These are phyloP conservation scores for Exophiala calicioides DNA, from an alignment of 2,329 filamentous ascomycete species.

Conservation along the genomic window DNA sequence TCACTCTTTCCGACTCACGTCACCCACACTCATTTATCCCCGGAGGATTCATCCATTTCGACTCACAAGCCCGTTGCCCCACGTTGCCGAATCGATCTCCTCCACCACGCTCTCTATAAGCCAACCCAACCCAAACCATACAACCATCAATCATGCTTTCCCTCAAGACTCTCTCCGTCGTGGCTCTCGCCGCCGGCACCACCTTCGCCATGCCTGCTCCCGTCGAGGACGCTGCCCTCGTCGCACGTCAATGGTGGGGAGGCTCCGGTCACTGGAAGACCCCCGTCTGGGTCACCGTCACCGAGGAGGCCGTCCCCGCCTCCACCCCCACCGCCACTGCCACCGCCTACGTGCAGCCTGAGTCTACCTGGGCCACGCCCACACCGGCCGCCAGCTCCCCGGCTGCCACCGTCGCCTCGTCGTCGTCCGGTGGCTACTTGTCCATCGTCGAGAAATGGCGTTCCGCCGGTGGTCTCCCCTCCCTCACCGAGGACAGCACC, in stretches of 20 bases:
- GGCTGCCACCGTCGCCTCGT: conserved; percentile 1
- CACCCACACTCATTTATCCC: conserved; percentile 28
- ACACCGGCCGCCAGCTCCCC: conserved; percentile 1
- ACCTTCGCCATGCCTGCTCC: conserved; percentile 35
- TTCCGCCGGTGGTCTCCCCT: conserved; percentile 19
- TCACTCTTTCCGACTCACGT: conserved; percentile 17
- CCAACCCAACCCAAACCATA: conserved; percentile 1
- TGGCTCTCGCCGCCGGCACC: conserved; percentile 33
- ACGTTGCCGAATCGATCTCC: too few species aligned
- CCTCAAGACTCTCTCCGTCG: conserved; percentile 33
- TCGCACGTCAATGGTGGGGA: conserved; percentile 18
- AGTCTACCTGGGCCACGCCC: conserved; percentile 4
- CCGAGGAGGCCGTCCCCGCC: conserved; percentile 30
- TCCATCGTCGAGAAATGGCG: conserved; percentile 27
- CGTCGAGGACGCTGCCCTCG: conserved; percentile 9
- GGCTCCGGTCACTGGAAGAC: conserved; percentile 17
- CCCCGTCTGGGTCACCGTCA: conserved; percentile 19
- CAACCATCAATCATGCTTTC: conserved; percentile 20
- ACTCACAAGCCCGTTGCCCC: too few species aligned
- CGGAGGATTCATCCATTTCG: conserved; percentile 22
- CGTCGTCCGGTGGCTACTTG: conserved; percentile 21
- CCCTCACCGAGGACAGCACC: conserved; percentile 22
- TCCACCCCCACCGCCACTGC: conserved; percentile 55
- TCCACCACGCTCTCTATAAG: conserved; percentile 21
- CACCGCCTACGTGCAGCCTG: conserved; percentile 31